These are phyloP conservation scores for Saccharomyces kudriavzevii DNA, from an alignment of 805 yeast species.

Conservation along the genomic window DNA sequence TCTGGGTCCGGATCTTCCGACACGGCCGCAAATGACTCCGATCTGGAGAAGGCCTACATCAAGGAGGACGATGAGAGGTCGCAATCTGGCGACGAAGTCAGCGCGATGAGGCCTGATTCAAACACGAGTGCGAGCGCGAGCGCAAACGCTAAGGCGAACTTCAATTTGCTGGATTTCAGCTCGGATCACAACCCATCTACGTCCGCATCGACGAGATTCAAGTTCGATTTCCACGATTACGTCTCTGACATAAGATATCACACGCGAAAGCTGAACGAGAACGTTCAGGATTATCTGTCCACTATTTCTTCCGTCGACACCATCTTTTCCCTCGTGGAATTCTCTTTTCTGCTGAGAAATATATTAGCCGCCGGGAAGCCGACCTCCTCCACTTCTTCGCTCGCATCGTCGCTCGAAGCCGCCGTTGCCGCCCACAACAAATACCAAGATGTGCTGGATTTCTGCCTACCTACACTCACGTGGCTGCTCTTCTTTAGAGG, in stretches of 20 bases:
- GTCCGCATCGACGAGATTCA: conserved; percentile 5
- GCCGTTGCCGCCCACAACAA: background rate
- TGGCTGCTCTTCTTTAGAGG: conserved; percentile 14
- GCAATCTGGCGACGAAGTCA: background rate
- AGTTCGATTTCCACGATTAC: conserved; percentile 18
- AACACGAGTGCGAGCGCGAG: background rate
- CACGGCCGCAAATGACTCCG: background rate
- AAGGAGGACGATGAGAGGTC: background rate
- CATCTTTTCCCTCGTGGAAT: conserved; percentile 17
- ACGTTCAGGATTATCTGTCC: conserved; percentile 21
- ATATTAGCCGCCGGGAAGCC: background rate
- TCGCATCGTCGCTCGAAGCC: background rate
- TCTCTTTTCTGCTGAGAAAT: conserved; percentile 8
- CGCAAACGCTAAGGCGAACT: background rate
- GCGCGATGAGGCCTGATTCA: background rate
- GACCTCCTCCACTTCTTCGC: background rate
- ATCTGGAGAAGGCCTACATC: background rate
- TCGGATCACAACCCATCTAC: background rate
- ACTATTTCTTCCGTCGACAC: conserved; percentile 17
- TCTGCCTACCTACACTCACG: conserved; percentile 4
- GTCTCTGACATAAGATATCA: conserved; percentile 15
- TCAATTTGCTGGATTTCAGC: background rate
- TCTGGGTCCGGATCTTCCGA: background rate
- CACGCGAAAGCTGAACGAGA: conserved; percentile 14
- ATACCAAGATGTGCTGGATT: conserved; percentile 3